phyloP scores from a whole-genome alignment of 768 basidiomycete genomes.

The Postia placenta region DNA sequence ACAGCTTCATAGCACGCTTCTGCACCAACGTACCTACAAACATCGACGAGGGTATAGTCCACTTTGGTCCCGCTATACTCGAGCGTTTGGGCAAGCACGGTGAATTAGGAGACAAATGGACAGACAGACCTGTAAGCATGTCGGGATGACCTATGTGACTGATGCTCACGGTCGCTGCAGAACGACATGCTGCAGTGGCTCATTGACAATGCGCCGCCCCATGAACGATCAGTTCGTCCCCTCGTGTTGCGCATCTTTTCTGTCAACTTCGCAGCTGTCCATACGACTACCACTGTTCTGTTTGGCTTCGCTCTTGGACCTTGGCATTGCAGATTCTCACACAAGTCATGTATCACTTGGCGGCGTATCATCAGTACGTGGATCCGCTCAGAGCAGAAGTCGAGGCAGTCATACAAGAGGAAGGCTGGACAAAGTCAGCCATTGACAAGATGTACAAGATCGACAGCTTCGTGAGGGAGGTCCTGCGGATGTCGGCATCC shows the following conservation, averaged over 20 bases:
- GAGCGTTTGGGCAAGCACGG: slow-evolving; percentile 26
- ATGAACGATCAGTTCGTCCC: slow-evolving; percentile 20
- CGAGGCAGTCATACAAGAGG: slow-evolving; percentile 18
- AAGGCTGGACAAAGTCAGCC: slow-evolving; percentile 26
- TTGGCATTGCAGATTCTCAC: slow-evolving; percentile 16
- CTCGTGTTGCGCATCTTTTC: slow-evolving; percentile 27
- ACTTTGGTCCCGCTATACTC: slow-evolving; percentile 28
- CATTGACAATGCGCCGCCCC: slow-evolving; percentile 25
- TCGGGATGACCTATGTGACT: too few relatives aligned
- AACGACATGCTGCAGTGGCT: slow-evolving; percentile 36
- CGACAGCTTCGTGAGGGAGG: slow-evolving; percentile 28
- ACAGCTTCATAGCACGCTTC: slow-evolving; percentile 16
- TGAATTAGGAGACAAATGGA: slow-evolving; percentile 27
- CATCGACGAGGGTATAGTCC: slow-evolving; percentile 11
- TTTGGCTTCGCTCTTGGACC: background rate
- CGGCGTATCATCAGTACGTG: slow-evolving; percentile 22
- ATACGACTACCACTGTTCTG: slow-evolving; percentile 35
- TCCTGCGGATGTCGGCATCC: slow-evolving; percentile 11
- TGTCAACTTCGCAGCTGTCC: slow-evolving; percentile 36
- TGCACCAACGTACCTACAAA: slow-evolving; percentile 12
- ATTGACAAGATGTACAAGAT: slow-evolving; percentile 24
- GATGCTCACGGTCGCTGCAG: slow-evolving; percentile 15
- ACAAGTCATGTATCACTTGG: slow-evolving; percentile 24
- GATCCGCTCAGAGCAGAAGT: slow-evolving; percentile 26
- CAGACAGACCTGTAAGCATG: slow-evolving; percentile 30